A percentile compares a stretch with the other conserved stretches of the same genome.
Evolutionary conservation across 306 rosid species (phyloP).

Genomic region (Dalbergia oliveri): DNA sequence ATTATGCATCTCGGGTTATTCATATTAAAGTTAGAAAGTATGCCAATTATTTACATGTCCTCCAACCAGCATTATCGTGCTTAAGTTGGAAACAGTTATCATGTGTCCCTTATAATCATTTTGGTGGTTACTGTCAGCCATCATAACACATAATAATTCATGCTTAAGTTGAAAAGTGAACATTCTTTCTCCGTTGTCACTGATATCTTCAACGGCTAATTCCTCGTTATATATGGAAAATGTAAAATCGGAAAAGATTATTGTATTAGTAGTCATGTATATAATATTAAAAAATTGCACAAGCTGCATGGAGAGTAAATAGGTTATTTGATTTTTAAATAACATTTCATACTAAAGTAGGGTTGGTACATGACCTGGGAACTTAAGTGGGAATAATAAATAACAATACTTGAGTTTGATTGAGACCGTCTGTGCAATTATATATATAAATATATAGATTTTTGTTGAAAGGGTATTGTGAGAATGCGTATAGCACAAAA

Average conservation of each 20-base stretch:
- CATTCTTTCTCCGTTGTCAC: not conserved
- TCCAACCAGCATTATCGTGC: not conserved
- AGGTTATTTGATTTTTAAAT: not conserved
- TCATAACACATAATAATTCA: slow-evolving; percentile 13
- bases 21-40: not conserved
- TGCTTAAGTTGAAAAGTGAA: not conserved
- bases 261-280: not conserved
- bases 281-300: not conserved
- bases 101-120: slow-evolving; percentile 14
- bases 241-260: not conserved
- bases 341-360: not conserved
- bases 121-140: slow-evolving; percentile 30
- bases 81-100: slow-evolving; percentile 15
- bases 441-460: too few relatives aligned
- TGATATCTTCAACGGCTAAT: not conserved
- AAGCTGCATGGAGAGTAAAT: not conserved
- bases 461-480: too few relatives aligned
- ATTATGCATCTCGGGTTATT: not conserved
- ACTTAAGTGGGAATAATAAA: not conserved
- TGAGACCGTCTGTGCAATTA: too few relatives aligned
- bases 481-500: too few relatives aligned
- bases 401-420: too few relatives aligned
- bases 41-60: not conserved
- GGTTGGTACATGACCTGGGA: not conserved
- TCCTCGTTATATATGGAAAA: not conserved